These are phyloP conservation scores for Austroboletus festivus DNA, from an alignment of 768 basidiomycete genomes.

Conservation along the genomic window DNA sequence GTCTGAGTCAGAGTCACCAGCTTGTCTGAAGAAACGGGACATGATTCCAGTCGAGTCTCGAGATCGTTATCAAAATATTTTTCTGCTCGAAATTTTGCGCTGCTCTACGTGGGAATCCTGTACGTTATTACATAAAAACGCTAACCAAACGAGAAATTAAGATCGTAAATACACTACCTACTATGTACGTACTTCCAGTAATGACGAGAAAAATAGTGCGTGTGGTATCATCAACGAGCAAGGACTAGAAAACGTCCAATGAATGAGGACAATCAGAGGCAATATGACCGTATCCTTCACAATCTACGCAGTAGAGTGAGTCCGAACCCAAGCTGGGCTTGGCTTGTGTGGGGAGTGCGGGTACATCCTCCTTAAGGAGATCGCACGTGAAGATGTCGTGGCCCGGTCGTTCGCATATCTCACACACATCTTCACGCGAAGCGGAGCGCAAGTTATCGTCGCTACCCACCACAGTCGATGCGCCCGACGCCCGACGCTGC, in stretches of 20 bases:
- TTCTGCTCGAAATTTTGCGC: slow-evolving; percentile 16
- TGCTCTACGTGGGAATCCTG: slow-evolving; percentile 14
- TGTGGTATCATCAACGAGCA: slow-evolving; percentile 5
- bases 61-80: slow-evolving; percentile 24
- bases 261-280: slow-evolving; percentile 82
- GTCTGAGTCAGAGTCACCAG: slow-evolving; percentile 76
- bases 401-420: slow-evolving; percentile 81
- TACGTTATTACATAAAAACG: slow-evolving; percentile 18
- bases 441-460: slow-evolving; percentile 21
- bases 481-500: slow-evolving; percentile 19
- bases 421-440: slow-evolving; percentile 57
- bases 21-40: slow-evolving; percentile 89
- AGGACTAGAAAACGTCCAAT: slow-evolving; percentile 75
- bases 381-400: slow-evolving; percentile 87
- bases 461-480: slow-evolving; percentile 24
- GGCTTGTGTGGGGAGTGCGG: slow-evolving; percentile 22
- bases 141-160: slow-evolving; percentile 15
- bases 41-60: slow-evolving; percentile 41
- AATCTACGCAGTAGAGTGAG: slow-evolving; percentile 70
- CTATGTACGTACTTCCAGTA: slow-evolving; percentile 15
- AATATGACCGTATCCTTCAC: slow-evolving; percentile 75
- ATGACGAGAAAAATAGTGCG: slow-evolving; percentile 1
- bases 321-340: slow-evolving; percentile 29
- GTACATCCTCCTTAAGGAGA: slow-evolving; percentile 57
- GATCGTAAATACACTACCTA: slow-evolving; percentile 26